A percentile compares a stretch with the other conserved stretches of the same genome.
These are phyloP conservation scores for Naganishia friedmannii DNA, from an alignment of 768 basidiomycete genomes.

Conservation along the genomic window DNA sequence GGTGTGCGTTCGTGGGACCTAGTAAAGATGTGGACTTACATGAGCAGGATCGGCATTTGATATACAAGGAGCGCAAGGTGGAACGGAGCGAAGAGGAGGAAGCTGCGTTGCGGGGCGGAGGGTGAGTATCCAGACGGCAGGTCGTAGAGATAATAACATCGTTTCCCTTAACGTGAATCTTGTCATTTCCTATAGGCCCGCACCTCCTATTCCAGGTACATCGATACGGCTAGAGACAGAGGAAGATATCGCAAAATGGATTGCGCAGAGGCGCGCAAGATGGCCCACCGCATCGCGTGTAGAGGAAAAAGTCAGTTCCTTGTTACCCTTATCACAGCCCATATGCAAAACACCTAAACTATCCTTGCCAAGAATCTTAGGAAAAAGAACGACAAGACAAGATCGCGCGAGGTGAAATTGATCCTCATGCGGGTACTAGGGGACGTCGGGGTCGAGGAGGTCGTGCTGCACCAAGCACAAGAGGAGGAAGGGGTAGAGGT, in stretches of 20 bases:
- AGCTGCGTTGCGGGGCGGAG: slow-evolving; percentile 16
- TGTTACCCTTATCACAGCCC: neutral
- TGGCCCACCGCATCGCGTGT: slow-evolving; percentile 72
- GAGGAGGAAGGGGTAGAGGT: slow-evolving; percentile 15
- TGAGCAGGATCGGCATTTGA: slow-evolving; percentile 52
- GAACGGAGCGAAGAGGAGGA: slow-evolving; percentile 40
- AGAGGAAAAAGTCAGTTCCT: slow-evolving; percentile 62
- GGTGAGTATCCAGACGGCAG: too few species aligned
- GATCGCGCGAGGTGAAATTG: slow-evolving; percentile 40
- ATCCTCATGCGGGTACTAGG: slow-evolving; percentile 13
- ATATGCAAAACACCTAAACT: too few species aligned
- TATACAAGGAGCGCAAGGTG: slow-evolving; percentile 47
- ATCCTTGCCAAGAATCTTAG: too few species aligned
- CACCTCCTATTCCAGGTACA: slow-evolving; percentile 60
- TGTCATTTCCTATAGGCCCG: slow-evolving; percentile 31
- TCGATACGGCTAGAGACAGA: slow-evolving; percentile 71
- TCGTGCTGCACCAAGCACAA: neutral
- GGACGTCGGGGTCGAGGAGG: slow-evolving; percentile 18
- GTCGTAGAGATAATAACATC: too few species aligned
- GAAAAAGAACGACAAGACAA: slow-evolving; percentile 75
- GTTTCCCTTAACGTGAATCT: too few species aligned
- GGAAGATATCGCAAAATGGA: slow-evolving; percentile 78
- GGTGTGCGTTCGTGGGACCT: slow-evolving; percentile 49
- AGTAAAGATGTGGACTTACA: slow-evolving; percentile 48
- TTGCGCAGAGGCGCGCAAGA: slow-evolving; percentile 78